These are phyloP conservation scores for Nothophaeocryptopus gaeumannii DNA, from an alignment of 2,329 filamentous ascomycete species.

Conservation along the genomic window DNA sequence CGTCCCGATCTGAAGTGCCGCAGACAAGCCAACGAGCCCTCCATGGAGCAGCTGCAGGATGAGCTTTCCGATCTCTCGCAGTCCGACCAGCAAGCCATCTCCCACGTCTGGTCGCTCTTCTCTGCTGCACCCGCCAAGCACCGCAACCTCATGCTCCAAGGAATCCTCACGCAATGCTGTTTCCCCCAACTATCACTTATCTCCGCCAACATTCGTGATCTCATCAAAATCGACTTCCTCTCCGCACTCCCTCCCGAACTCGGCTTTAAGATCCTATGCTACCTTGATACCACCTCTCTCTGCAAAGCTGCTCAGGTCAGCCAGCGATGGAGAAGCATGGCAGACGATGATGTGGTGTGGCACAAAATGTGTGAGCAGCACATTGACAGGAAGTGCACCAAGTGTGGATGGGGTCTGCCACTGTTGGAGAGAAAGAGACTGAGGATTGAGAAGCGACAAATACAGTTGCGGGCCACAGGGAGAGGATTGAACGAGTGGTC, in stretches of 20 bases:
- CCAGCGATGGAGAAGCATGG: constrained; percentile 77
- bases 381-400: constrained; percentile 88
- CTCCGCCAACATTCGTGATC: constrained; percentile 83
- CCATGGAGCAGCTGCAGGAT: constrained; percentile 91
- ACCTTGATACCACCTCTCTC: constrained; percentile 87
- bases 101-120: constrained; percentile 96
- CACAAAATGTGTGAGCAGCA: constrained; percentile 98
- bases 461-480: constrained; percentile 66
- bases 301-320: constrained; percentile 97
- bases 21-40: constrained; percentile 86
- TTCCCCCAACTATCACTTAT: constrained; percentile 95
- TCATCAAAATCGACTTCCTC: constrained; percentile 97
- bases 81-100: constrained; percentile 89
- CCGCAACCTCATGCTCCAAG: constrained; percentile 92
- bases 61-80: constrained; percentile 78
- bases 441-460: constrained; percentile 81
- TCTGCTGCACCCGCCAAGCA: constrained; percentile 92
- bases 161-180: constrained; percentile 93
- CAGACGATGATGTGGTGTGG: constrained; percentile 98
- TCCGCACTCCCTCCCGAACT: constrained; percentile 84
- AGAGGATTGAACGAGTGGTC: constrained; percentile 56
- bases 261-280: constrained; percentile 88
- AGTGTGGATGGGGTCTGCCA: constrained; percentile 93
- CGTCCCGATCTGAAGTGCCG: constrained; percentile 91
- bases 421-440: constrained; percentile 84